Conservation (phyloP, 495 filamentous ascomycete species). For the Tuber indicum region DNA sequence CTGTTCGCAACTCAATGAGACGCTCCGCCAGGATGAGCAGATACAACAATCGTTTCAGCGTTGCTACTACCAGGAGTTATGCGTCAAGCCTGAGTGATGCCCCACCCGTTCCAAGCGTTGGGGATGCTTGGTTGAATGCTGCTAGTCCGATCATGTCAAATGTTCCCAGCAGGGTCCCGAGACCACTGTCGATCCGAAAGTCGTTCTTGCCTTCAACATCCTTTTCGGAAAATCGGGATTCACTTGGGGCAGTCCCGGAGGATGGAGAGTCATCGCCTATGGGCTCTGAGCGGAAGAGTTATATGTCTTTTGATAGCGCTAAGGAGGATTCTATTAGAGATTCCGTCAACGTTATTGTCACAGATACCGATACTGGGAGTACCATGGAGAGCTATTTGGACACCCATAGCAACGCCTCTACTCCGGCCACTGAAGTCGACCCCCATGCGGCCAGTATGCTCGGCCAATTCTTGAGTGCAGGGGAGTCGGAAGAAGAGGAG, state of each 20-base stretch:
- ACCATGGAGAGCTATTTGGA: constrained; percentile 71
- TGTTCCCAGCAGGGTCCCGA: constrained; percentile 45
- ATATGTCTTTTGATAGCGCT: constrained; percentile 86
- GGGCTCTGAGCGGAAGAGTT: constrained; percentile 73
- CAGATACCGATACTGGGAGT: constrained; percentile 67
- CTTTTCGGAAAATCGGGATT: constrained; percentile 42
- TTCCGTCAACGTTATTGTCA: constrained; percentile 50
- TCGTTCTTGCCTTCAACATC: constrained; percentile 52
- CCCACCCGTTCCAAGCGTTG: constrained; percentile 92
- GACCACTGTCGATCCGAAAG: constrained; percentile 59
- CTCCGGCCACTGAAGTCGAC: constrained; percentile 55
- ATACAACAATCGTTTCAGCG: constrained; percentile 83
- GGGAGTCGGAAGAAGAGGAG: constrained; percentile 80
- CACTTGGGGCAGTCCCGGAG: constrained; percentile 83
- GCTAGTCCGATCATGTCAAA: constrained; percentile 46
- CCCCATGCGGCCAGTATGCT: constrained; percentile 19
- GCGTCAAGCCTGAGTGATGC: constrained; percentile 81
- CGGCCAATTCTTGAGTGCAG: constrained; percentile 62
- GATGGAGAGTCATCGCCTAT: constrained; percentile 47
- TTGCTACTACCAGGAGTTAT: constrained; percentile 87
- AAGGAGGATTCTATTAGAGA: constrained; percentile 51
- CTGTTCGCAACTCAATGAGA: constrained; percentile 81
- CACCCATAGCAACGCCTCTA: constrained; percentile 57
- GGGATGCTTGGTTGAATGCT: constrained; percentile 79
- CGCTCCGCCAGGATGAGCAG: constrained; percentile 84